A percentile compares a stretch with the other conserved stretches of the same genome.
phyloP scores from a whole-genome alignment of 1,284 basidiomycete genomes.

The Malassezia globosa region DNA sequence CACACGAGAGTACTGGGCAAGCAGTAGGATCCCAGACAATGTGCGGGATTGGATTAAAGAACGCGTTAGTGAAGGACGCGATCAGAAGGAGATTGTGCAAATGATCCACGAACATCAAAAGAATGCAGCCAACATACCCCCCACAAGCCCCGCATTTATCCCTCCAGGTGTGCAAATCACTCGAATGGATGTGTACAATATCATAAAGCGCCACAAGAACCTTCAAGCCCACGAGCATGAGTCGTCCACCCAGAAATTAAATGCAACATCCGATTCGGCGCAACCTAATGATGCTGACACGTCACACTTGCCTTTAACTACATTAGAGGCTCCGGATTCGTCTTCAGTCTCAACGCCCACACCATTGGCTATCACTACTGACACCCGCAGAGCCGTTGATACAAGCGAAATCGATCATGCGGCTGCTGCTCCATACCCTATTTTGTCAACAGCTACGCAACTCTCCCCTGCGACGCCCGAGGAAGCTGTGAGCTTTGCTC shows the following conservation, averaged over 20 bases:
- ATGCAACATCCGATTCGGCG: not conserved
- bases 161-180: slow-evolving; percentile 18
- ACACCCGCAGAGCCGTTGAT: not conserved
- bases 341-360: not conserved
- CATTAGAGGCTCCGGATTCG: not conserved
- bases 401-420: not conserved
- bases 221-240: not conserved
- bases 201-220: slow-evolving; percentile 14
- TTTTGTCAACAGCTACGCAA: slow-evolving; percentile 5
- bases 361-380: not conserved
- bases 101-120: slow-evolving; percentile 21
- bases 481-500: slow-evolving; percentile 19
- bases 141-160: slow-evolving; percentile 12
- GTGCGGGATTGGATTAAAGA: slow-evolving; percentile 20
- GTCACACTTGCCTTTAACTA: not conserved
- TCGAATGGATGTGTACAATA: slow-evolving; percentile 19
- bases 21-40: slow-evolving; percentile 16
- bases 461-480: slow-evolving; percentile 13
- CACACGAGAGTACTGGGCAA: slow-evolving; percentile 19
- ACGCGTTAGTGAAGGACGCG: slow-evolving; percentile 14
- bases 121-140: slow-evolving; percentile 10
- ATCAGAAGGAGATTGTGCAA: slow-evolving; percentile 19
- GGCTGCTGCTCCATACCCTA: slow-evolving; percentile 7
- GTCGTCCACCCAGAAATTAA: not conserved
- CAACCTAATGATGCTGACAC: not conserved